These are phyloP conservation scores for Aegle marmelos DNA, from an alignment of 345 rosid genomes.

Conservation along the genomic window DNA sequence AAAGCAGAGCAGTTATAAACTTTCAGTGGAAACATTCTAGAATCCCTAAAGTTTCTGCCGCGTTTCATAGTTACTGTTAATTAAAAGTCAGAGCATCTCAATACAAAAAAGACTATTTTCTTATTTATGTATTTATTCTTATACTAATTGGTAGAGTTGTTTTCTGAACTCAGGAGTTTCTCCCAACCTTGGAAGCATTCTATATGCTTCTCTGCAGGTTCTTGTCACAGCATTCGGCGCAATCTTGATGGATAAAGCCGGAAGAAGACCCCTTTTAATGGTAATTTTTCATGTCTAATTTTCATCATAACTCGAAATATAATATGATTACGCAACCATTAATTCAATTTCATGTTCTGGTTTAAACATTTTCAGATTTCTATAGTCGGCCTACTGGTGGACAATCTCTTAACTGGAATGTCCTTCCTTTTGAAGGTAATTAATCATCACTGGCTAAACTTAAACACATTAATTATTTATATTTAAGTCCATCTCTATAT, in stretches of 20 bases:
- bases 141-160: background rate
- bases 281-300: slow-evolving; percentile 18
- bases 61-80: too few species aligned
- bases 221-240: slow-evolving; percentile 34
- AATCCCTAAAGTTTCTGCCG: too few species aligned
- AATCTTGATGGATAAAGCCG: slow-evolving; percentile 37
- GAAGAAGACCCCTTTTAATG: slow-evolving; percentile 48
- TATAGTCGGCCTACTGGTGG: slow-evolving; percentile 37
- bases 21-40: too few species aligned
- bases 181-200: slow-evolving; percentile 40
- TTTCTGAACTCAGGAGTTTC: slow-evolving; percentile 26
- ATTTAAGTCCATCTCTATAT: background rate
- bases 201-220: slow-evolving; percentile 39
- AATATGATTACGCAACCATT: background rate
- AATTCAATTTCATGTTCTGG: background rate
- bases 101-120: too few species aligned
- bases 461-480: background rate
- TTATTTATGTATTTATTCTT: background rate
- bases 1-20: too few species aligned
- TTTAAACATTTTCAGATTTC: slow-evolving; percentile 31
- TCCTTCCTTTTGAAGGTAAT: slow-evolving; percentile 45
- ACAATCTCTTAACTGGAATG: slow-evolving; percentile 32
- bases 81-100: too few species aligned
- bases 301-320: background rate
- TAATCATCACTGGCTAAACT: background rate